Base-by-base conservation (phyloP, 176 grass and related monocot species). In the Pharus latifolius region DNA sequence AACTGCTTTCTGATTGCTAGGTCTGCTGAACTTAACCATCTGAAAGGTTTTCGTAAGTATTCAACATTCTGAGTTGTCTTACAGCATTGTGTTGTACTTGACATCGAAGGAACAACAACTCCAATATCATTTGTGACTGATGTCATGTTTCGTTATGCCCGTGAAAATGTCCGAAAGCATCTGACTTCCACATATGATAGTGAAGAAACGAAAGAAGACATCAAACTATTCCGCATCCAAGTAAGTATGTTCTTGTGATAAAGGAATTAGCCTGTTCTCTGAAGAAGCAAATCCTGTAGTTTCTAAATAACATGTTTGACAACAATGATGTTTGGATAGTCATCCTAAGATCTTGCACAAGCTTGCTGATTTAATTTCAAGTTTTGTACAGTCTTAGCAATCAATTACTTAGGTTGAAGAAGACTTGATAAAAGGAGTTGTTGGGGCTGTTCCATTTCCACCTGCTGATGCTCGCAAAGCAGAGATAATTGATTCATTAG, bases 61-160 rank as follows among this genome's bases (percentile, higher is more conserved):
- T 66, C 5, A 59, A 30, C 5, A 45, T 34, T 55, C 50, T 51
- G 33, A 37, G 10, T 55, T 60, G 31, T 31, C 69, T 56, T 85
- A 70, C 78, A 78, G 89, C 75, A 58, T 73, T 92, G 78, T 73
- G 60, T 92, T 69, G 83, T 92, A 29, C 81, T 97, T 73, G 93
- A 97, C 51, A 97, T 97, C 46, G 93, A 97, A 78, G 93, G 93
- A 73, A 92, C 93, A 56, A 92, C 93, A 15, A 97, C 89, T 56
- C 93, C 93, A 74, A 92, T 97, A 82, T 84, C 93, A 67, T 97
- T 97, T 85, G 89, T 87, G 51, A 92, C 93, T 19, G 86, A 97
- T 78, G 64, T 92, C 65, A 78, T 97, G 77, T 97, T 97, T 63
- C 93, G 89, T 68, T 97, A 97, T 87, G 93, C 89, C 32, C 86